These are phyloP conservation scores for Quambalaria eucalypti DNA, from an alignment of 1,284 basidiomycete species.

Conservation along the genomic window DNA sequence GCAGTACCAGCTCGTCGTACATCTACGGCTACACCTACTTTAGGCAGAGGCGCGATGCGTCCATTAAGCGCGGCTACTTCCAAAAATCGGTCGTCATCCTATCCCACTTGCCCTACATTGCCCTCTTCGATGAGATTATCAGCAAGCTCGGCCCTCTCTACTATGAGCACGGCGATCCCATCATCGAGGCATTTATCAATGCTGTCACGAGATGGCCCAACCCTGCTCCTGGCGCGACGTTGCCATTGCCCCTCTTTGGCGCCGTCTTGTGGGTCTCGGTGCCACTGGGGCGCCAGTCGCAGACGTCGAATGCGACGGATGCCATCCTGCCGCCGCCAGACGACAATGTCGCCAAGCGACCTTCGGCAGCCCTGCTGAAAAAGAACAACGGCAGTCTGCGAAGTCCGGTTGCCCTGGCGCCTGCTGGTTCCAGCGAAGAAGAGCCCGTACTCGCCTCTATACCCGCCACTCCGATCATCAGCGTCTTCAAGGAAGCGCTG, in stretches of 20 bases:
- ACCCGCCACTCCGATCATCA: constrained; percentile 53
- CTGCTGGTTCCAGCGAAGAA: background rate
- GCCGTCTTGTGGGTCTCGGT: constrained; percentile 24
- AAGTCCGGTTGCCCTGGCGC: background rate
- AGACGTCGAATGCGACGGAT: constrained; percentile 11
- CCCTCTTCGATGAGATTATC: constrained; percentile 65
- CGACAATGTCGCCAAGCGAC: background rate
- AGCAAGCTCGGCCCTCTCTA: constrained; percentile 57
- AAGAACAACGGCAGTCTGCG: background rate
- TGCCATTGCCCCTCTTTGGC: constrained; percentile 32
- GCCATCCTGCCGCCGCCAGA: constrained; percentile 6
- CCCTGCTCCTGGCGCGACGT: constrained; percentile 28
- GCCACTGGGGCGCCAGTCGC: constrained; percentile 34
- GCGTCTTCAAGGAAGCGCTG: constrained; percentile 49
- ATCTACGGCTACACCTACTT: constrained; percentile 46
- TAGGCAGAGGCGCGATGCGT: constrained; percentile 36
- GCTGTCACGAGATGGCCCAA: constrained; percentile 34
- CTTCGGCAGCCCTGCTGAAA: background rate
- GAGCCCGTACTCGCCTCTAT: constrained; percentile 67
- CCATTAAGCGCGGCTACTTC: constrained; percentile 41
- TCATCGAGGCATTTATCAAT: constrained; percentile 34
- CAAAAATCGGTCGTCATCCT: constrained; percentile 74
- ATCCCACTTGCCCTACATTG: constrained; percentile 71
- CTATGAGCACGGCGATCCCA: constrained; percentile 39
- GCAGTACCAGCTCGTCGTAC: constrained; percentile 37